A percentile compares a stretch with the other conserved stretches of the same genome.
phyloP scores from a whole-genome alignment of 805 yeast species.

The Nakazawaea populi region DNA sequence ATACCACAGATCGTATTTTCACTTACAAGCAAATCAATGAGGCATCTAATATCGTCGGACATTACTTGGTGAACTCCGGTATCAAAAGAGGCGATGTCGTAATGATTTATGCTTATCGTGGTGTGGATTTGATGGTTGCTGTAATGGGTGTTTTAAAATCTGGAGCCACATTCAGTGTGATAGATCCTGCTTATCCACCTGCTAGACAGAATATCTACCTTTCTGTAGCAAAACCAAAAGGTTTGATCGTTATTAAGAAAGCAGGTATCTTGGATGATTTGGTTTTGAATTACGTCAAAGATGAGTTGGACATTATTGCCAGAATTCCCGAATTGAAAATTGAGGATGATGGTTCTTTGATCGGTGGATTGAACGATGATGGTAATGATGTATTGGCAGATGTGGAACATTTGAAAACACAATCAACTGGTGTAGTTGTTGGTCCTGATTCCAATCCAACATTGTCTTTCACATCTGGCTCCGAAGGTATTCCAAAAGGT shows the following conservation, averaged over 20 bases:
- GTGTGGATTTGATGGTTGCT: constrained; percentile 94
- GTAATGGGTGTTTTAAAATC: constrained; percentile 98
- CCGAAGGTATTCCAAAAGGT: constrained; percentile 98
- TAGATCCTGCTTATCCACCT: constrained; percentile 98
- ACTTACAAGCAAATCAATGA: constrained; percentile 84
- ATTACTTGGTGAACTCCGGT: constrained; percentile 76
- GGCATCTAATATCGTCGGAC: constrained; percentile 91
- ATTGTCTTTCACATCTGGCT: constrained; percentile 92
- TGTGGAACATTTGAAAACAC: constrained; percentile 39
- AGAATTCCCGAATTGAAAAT: constrained; percentile 74
- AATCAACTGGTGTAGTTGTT: constrained; percentile 81
- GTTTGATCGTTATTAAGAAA: constrained; percentile 81
- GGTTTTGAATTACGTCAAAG: constrained; percentile 71
- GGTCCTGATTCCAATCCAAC: constrained; percentile 99
- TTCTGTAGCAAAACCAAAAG: constrained; percentile 89
- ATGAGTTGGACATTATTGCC: constrained; percentile 68
- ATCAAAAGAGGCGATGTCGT: constrained; percentile 90
- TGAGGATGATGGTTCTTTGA: constrained; percentile 64
- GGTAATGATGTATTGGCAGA: constrained; percentile 43
- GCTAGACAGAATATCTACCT: constrained; percentile 93
- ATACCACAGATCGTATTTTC: constrained; percentile 60
- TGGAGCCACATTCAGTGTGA: constrained; percentile 97
- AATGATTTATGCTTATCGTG: constrained; percentile 96
- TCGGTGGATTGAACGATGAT: constrained; percentile 47
- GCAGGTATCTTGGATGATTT: constrained; percentile 79